Evolutionary conservation across 345 rosid species (phyloP), one percentile per base, ranked within the genome.

Genomic region (Populus ilicifolia): DNA sequence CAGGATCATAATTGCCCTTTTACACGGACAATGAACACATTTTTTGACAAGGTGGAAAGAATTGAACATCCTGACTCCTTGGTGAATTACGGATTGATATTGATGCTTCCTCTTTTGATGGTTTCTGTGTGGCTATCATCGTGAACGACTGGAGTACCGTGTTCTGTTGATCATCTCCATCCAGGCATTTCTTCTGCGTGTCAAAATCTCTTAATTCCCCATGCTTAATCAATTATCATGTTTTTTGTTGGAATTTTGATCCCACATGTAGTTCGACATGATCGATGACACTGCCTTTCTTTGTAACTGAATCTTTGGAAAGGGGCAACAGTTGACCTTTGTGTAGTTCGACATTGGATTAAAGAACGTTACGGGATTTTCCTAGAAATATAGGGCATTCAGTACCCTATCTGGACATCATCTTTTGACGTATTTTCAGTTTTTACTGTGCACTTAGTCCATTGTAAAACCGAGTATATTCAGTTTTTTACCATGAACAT

Each of bases 81-180:
- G 74, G 89, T 91, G 77, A 86, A 86, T 71, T 89, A 83, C 62
- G 91, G 98, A 75, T 75, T 95, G 84, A 74, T 81, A 16, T 76
- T 84, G 66, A 89, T 91, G 92, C 68, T 91, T 85, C 80, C 86
- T 8, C 18, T 87, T 25, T 77, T 89, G 80, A 80, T 79, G 54
- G 76, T 88, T 66, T 87, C 87, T 38, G 74, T 78, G 10, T 85
- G 87, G 89, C 41, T 88, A 44, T 86, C 82, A 6, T 29, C 67
- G 18, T 87, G 77, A 85, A 70, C 59, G 25, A 9, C 72, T 46
- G 61, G 64, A 30, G 27, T 75, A 4, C 30, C 65, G 2, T 5
- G 1, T 35, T 39, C 39, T 23, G 64, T 30, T 48, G 73, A 76
- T 39, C 14, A n/a, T 52, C 50, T 54, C 50, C 72, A 54, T 52